Evolutionary conservation across 1,139 yeast genomes (phyloP).

Genomic region (Geotrichum siamense): DNA sequence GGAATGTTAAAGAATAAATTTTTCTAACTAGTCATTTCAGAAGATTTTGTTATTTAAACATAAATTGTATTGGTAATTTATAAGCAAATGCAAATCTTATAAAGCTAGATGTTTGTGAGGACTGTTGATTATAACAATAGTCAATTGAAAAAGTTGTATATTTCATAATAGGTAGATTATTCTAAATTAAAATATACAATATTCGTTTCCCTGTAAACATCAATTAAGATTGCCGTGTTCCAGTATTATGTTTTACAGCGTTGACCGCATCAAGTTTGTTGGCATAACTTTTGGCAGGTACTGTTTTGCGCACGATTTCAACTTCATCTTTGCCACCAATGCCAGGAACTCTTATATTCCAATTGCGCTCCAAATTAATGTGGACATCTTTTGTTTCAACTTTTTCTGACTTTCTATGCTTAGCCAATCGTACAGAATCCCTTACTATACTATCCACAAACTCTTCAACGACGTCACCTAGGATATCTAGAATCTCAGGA

Average conservation of each 20-base stretch:
- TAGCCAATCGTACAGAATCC: conserved; percentile 90
- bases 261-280: conserved; percentile 63
- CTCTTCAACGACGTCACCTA: conserved; percentile 91
- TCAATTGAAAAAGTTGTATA: too few relatives aligned
- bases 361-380: conserved; percentile 83
- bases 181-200: too few relatives aligned
- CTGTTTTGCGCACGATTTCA: conserved; percentile 73
- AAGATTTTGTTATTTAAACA: background rate
- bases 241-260: conserved; percentile 37
- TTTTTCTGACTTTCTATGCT: conserved; percentile 85
- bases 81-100: too few relatives aligned
- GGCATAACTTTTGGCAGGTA: conserved; percentile 62
- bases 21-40: conserved; percentile 16
- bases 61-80: background rate
- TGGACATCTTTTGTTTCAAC: conserved; percentile 87
- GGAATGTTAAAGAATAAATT: conserved; percentile 31
- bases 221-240: conserved; percentile 17
- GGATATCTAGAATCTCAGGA: conserved; percentile 92
- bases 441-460: conserved; percentile 87
- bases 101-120: too few relatives aligned
- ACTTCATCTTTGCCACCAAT: conserved; percentile 78
- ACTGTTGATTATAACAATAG: too few relatives aligned
- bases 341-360: conserved; percentile 95
- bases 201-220: too few relatives aligned
- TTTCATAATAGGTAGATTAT: too few relatives aligned